phyloP scores from a whole-genome alignment of 2,329 filamentous ascomycete genomes.

The Raffaelea deltoideospora region DNA sequence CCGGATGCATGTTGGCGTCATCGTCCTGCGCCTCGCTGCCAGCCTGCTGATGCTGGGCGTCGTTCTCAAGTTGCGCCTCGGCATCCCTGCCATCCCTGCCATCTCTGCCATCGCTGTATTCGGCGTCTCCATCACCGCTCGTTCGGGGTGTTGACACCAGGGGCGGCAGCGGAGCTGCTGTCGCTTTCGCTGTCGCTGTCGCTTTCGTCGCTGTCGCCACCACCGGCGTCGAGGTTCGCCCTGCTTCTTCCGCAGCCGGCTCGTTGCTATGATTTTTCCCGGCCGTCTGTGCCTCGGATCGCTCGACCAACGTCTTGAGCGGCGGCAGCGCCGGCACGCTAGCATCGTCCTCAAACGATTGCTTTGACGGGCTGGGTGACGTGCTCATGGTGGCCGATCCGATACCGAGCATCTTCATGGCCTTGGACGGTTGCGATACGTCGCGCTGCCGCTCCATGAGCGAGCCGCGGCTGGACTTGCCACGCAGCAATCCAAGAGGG shows the following conservation, averaged over 20 bases:
- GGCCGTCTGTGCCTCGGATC: neutral
- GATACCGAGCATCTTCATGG: constrained; percentile 47
- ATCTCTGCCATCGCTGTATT: neutral
- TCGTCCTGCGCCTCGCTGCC: constrained; percentile 18
- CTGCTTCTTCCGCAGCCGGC: neutral
- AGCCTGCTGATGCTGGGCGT: constrained; percentile 5
- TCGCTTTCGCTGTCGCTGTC: neutral
- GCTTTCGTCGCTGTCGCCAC: neutral
- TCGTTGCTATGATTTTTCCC: neutral
- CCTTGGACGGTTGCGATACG: constrained; percentile 32
- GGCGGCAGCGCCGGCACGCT: neutral
- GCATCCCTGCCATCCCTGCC: neutral
- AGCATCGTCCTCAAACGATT: constrained; percentile 21
- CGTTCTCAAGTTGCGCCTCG: neutral
- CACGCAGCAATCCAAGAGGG: constrained; percentile 46
- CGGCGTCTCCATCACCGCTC: too few species aligned
- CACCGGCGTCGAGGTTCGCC: neutral
- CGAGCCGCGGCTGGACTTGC: constrained; percentile 54
- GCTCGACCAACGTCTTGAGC: neutral
- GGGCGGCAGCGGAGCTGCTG: too few species aligned
- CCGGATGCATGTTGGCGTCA: constrained; percentile 27
- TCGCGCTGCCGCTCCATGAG: constrained; percentile 32
- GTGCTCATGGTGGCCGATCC: constrained; percentile 25
- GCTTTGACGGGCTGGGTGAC: constrained; percentile 23
- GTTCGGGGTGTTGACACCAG: neutral